Percentiles rank a stretch among this genome's conserved stretches.
These are phyloP conservation scores for Notholithocarpus densiflorus DNA, from an alignment of 306 rosid species.

Conservation along the genomic window DNA sequence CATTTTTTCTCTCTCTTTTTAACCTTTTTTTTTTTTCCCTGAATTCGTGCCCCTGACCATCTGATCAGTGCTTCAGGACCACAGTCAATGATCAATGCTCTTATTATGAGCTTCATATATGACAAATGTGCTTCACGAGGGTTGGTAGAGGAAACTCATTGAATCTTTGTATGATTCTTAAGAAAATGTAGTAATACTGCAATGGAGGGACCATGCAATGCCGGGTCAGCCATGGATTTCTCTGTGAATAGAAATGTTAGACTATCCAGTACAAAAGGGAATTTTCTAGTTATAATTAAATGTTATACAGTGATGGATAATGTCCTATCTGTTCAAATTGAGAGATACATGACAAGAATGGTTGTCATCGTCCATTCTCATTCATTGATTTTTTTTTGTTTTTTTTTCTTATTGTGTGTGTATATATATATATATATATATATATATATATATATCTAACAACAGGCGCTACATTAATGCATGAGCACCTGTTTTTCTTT, in stretches of 20 bases:
- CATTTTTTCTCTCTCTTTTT: too few relatives aligned
- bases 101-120: neutral
- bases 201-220: neutral
- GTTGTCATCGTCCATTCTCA: too few relatives aligned
- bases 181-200: too few relatives aligned
- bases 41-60: too few relatives aligned
- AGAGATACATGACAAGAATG: constrained; percentile 2
- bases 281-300: too few relatives aligned
- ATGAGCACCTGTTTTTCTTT: neutral
- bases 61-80: too few relatives aligned
- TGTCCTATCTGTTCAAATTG: neutral
- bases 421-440: too few relatives aligned
- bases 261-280: too few relatives aligned
- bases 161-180: neutral
- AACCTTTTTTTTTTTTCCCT: too few relatives aligned
- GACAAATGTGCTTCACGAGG: neutral
- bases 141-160: neutral
- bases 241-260: too few relatives aligned
- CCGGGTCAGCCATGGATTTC: constrained; percentile 16
- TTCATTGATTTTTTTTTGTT: neutral
- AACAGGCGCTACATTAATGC: neutral
- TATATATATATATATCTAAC: neutral
- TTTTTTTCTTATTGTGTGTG: neutral
- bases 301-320: too few relatives aligned
- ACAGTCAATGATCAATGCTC: too few relatives aligned